Evolutionary conservation across 495 filamentous ascomycete species (phyloP), one percentile per base, ranked within the genome.

Genomic region (Baudoinia panamericana): DNA sequence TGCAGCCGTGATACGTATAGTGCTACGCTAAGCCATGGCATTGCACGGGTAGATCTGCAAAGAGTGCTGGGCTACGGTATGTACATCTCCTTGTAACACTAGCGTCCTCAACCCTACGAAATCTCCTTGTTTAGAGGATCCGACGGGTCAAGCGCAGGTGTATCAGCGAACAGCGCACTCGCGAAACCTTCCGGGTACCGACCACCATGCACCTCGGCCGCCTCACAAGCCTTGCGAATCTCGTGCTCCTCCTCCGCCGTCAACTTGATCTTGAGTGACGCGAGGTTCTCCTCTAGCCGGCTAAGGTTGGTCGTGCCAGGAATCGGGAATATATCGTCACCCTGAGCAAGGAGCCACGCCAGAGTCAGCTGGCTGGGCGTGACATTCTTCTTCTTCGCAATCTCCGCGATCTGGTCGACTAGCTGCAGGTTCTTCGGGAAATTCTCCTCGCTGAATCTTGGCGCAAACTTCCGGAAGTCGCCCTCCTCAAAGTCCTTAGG

Each of bases 301-400:
- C 53, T 38, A 4, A 55, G 18, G 9, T 54, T 55, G 7, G 52
- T 61, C 0, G 60, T 63, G 0, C 55, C 75, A 5, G 36, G 36
- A 19, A 39, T 39, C 9, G 54, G 48, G 29, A 73, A 56, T 47
- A 75, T 61, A 34, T 73, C 68, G 2, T 65, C 61, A 4, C 72
- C 73, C 54, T 77, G 73, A 6, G 34, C 63, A 46, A 74, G 37
- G 28, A 73, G 44, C 73, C 73, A 78, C 0, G 73, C 71, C 19
- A 78, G 51, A 0, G 65, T 61, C 36, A 76, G 43, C 51, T 76
- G 72, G 10, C 56, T 63, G 1, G 62, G 28, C 1, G 68, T 71
- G 38, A 43, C 54, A 0, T 61, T 60, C 52, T 74, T 72, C 38
- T 53, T 52, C n/a, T 56, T 54, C 0, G 73, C 72, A 17, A 75